Percentiles rank a stretch among this genome's conserved stretches.
phyloP scores from a whole-genome alignment of 495 filamentous ascomycete species.

The Ramalina intermedia region DNA sequence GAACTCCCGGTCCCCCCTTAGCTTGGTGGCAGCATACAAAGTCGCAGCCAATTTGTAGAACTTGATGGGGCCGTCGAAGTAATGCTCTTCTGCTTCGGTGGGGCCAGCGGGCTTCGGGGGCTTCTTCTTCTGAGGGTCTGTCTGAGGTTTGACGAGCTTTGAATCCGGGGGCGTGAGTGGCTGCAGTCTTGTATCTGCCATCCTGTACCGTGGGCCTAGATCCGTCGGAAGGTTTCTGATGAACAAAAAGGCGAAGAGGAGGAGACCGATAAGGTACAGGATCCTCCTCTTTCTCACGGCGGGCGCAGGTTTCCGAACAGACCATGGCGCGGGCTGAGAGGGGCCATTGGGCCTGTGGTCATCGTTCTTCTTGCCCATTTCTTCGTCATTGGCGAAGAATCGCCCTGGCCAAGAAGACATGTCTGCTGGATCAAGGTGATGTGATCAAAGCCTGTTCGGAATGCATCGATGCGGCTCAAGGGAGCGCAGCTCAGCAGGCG shows the following conservation, averaged over 20 bases:
- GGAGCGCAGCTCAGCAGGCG: too few relatives aligned
- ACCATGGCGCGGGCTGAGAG: conserved; percentile 17
- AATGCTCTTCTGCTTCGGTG: conserved; percentile 21
- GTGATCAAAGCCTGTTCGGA: too few relatives aligned
- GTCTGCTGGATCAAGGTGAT: too few relatives aligned
- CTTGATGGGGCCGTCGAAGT: conserved; percentile 41
- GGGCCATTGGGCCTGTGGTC: conserved; percentile 34
- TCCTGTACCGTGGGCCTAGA: conserved; percentile 18
- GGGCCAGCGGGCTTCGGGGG: conserved; percentile 8
- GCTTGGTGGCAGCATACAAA: conserved; percentile 28
- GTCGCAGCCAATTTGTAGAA: conserved; percentile 38
- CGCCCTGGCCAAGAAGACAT: conserved; percentile 23
- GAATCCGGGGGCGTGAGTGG: neutral
- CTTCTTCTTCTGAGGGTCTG: conserved; percentile 3
- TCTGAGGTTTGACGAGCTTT: conserved; percentile 3
- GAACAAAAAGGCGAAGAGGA: conserved; percentile 35
- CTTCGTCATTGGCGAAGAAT: conserved; percentile 41
- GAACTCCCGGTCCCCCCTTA: conserved; percentile 18
- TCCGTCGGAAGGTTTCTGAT: conserved; percentile 40
- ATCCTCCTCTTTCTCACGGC: conserved; percentile 29
- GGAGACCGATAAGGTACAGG: conserved; percentile 23
- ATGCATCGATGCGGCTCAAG: too few relatives aligned
- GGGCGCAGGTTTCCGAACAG: conserved; percentile 19
- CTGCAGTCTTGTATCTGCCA: conserved; percentile 14
- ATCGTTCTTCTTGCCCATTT: conserved; percentile 57